These are phyloP conservation scores for Cercospora janseana DNA, from an alignment of 2,329 filamentous ascomycete species.

Conservation along the genomic window DNA sequence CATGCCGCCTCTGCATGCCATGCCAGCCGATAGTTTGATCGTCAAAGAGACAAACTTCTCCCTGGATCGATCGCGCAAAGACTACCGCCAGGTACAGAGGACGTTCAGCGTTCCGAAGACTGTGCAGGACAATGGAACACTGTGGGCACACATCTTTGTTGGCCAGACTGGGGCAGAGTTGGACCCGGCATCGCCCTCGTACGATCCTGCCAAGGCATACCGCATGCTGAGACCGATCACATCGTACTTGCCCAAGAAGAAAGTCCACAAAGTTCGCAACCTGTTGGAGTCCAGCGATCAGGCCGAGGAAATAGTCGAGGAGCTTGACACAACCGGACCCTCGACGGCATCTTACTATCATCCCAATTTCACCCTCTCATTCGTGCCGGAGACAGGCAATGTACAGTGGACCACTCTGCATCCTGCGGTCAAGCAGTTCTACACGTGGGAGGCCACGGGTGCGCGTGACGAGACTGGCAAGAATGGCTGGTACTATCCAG, in stretches of 20 bases:
- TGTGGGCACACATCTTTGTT: constrained; percentile 93
- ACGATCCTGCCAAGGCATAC: constrained; percentile 73
- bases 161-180: constrained; percentile 71
- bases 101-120: constrained; percentile 72
- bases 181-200: constrained; percentile 70
- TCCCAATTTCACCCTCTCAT: constrained; percentile 85
- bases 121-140: constrained; percentile 87
- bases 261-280: constrained; percentile 81
- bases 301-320: constrained; percentile 47
- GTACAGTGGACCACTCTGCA: constrained; percentile 66
- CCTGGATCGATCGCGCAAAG: constrained; percentile 57
- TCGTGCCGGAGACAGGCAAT: constrained; percentile 76
- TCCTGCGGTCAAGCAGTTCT: constrained; percentile 71
- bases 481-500: constrained; percentile 90
- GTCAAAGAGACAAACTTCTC: constrained; percentile 74
- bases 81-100: constrained; percentile 73
- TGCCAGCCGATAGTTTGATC: constrained; percentile 67
- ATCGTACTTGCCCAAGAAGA: constrained; percentile 88
- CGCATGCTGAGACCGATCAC: constrained; percentile 84
- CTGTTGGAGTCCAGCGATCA: constrained; percentile 59
- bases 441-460: constrained; percentile 75
- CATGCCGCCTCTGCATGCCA: constrained; percentile 64
- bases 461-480: constrained; percentile 80
- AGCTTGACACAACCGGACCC: constrained; percentile 59
- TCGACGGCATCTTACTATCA: constrained; percentile 86